These are phyloP conservation scores for Spirogloea muscicola DNA, from an alignment of 139 green algal species.

Conservation along the genomic window DNA sequence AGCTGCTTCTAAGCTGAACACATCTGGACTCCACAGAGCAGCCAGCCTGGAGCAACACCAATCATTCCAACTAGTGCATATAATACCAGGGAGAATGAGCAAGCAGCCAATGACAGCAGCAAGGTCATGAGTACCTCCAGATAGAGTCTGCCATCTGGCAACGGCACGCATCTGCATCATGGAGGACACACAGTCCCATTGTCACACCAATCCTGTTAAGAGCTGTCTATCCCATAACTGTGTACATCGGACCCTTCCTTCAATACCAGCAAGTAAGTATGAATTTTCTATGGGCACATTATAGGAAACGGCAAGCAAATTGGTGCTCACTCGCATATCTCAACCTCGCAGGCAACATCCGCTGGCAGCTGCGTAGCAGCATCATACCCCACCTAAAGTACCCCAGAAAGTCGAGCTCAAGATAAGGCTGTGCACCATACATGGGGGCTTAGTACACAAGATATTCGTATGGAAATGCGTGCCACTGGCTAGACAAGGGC, in stretches of 20 bases:
- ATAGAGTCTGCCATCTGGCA: slow-evolving; percentile 29
- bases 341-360: slow-evolving; percentile 24
- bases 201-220: too few relatives aligned
- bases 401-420: background rate
- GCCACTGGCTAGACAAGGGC: too few relatives aligned
- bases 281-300: too few relatives aligned
- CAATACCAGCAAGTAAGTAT: too few relatives aligned
- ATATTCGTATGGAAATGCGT: background rate
- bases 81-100: background rate
- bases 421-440: background rate
- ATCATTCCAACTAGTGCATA: background rate
- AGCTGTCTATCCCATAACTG: too few relatives aligned
- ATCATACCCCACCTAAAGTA: slow-evolving; percentile 18
- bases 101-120: background rate
- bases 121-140: slow-evolving; percentile 3
- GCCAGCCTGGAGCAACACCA: background rate
- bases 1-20: background rate
- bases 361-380: background rate
- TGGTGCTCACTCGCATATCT: slow-evolving; percentile 23
- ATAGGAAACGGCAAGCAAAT: background rate
- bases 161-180: slow-evolving; percentile 15
- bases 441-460: background rate
- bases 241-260: too few relatives aligned
- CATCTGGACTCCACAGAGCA: background rate
- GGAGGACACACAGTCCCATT: background rate